Conservation (phyloP, 495 filamentous ascomycete species). For the Neurospora sp. region DNA sequence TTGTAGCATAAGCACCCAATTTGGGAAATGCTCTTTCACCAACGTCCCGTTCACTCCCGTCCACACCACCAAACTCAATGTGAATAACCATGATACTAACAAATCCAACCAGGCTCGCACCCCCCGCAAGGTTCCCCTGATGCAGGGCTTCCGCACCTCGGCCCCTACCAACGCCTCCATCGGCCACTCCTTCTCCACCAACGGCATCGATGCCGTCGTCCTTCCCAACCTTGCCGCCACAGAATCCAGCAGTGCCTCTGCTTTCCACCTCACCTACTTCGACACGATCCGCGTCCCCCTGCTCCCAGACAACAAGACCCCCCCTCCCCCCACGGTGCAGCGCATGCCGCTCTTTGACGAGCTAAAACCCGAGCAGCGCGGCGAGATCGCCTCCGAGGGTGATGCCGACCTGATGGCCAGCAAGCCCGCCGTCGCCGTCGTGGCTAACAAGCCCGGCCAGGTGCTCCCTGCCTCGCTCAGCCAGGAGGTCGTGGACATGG, state of each 20-base stretch:
- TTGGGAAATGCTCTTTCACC: conserved; percentile 14
- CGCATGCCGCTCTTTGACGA: background rate
- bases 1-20: background rate
- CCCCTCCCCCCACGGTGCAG: conserved; percentile 4
- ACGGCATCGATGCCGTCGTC: conserved; percentile 29
- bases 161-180: conserved; percentile 18
- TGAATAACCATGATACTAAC: conserved; percentile 19
- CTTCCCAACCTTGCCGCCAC: conserved; percentile 25
- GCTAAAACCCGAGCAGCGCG: conserved; percentile 1
- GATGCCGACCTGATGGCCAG: conserved; percentile 23
- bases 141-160: conserved; percentile 41
- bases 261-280: conserved; percentile 4
- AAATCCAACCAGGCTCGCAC: conserved; percentile 15
- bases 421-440: conserved; percentile 27
- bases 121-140: conserved; percentile 29
- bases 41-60: conserved; percentile 13
- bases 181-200: conserved; percentile 3
- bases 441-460: conserved; percentile 33
- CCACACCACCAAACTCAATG: conserved; percentile 8
- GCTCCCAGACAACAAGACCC: conserved; percentile 32
- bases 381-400: conserved; percentile 14
- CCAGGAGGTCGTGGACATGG: conserved; percentile 16
- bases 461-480: conserved; percentile 32
- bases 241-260: background rate
- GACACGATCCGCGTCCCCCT: conserved; percentile 38